Conservation (phyloP, 2,329 filamentous ascomycete genomes). For the Volutella citrinella region DNA sequence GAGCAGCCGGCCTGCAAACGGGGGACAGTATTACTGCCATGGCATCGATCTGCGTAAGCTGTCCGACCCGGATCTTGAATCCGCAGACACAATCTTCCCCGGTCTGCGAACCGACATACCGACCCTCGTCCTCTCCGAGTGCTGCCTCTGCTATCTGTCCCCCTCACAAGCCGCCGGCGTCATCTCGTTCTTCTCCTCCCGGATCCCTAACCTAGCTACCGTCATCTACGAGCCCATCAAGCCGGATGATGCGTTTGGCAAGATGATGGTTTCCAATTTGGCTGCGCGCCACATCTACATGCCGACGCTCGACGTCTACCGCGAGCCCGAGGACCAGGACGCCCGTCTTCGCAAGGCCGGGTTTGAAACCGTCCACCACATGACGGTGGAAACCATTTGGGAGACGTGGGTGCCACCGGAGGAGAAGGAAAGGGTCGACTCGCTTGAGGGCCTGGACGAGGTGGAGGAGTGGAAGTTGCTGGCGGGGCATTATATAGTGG, state of each 20-base stretch:
- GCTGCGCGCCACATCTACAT: constrained; percentile 77
- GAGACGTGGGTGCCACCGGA: constrained; percentile 64
- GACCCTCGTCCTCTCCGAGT: constrained; percentile 88
- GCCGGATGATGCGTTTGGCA: constrained; percentile 81
- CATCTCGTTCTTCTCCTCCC: constrained; percentile 60
- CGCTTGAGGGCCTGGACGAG: constrained; percentile 86
- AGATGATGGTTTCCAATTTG: constrained; percentile 89
- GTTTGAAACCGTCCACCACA: constrained; percentile 47
- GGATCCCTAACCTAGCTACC: constrained; percentile 50
- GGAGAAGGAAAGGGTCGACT: constrained; percentile 78
- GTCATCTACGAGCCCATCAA: constrained; percentile 88
- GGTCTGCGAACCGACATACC: constrained; percentile 59
- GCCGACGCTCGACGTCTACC: constrained; percentile 76
- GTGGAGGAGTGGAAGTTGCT: constrained; percentile 90
- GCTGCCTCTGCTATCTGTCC: constrained; percentile 87
- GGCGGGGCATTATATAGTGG: constrained; percentile 83
- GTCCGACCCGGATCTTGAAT: constrained; percentile 1
- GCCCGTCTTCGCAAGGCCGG: constrained; percentile 64
- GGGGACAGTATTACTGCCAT: constrained; percentile 54
- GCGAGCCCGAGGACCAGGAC: constrained; percentile 65
- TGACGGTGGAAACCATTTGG: constrained; percentile 63
- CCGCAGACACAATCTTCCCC: constrained; percentile 15
- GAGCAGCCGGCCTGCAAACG: constrained; percentile 37
- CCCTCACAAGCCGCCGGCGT: constrained; percentile 61
- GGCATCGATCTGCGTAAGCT: constrained; percentile 69